Evolutionary conservation across 495 filamentous ascomycete species (phyloP).

Genomic region (Margaritispora aquatica): DNA sequence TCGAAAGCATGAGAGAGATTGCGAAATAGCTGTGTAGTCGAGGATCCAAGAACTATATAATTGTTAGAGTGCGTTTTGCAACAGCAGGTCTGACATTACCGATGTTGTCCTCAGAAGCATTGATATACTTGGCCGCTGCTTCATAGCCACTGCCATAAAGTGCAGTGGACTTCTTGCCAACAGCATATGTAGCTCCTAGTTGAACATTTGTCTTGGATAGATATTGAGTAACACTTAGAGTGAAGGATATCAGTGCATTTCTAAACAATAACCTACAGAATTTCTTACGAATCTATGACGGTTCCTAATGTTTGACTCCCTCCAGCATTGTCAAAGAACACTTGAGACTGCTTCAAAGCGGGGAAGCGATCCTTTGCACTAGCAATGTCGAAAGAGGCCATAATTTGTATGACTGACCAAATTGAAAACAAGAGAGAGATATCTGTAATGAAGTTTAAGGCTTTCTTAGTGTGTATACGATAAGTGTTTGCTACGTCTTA

Average conservation of each 20-base stretch:
- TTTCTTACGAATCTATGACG: slow-evolving; percentile 57
- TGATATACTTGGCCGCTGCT: slow-evolving; percentile 62
- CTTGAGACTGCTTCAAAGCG: slow-evolving; percentile 54
- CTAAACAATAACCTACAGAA: not conserved
- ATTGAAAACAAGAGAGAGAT: too few relatives aligned
- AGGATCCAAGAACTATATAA: slow-evolving; percentile 53
- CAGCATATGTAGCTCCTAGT: slow-evolving; percentile 58
- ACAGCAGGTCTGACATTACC: slow-evolving; percentile 27
- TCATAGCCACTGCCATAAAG: slow-evolving; percentile 47
- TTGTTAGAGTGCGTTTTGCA: not conserved
- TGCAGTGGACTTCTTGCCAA: slow-evolving; percentile 46
- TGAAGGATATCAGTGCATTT: not conserved
- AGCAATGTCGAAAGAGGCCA: slow-evolving; percentile 41
- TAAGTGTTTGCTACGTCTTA: not conserved
- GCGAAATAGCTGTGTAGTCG: slow-evolving; percentile 66
- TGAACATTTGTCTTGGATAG: slow-evolving; percentile 64
- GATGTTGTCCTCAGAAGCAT: slow-evolving; percentile 56
- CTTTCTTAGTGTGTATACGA: not conserved
- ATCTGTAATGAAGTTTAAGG: not conserved
- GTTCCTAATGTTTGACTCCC: slow-evolving; percentile 60
- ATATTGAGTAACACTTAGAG: slow-evolving; percentile 60
- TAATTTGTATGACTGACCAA: not conserved
- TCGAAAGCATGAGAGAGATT: slow-evolving; percentile 57
- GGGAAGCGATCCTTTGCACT: slow-evolving; percentile 57
- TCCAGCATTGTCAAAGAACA: slow-evolving; percentile 71